These are phyloP conservation scores for Akanthomyces dipterigenus DNA, from an alignment of 2,329 filamentous ascomycete genomes.

Conservation along the genomic window DNA sequence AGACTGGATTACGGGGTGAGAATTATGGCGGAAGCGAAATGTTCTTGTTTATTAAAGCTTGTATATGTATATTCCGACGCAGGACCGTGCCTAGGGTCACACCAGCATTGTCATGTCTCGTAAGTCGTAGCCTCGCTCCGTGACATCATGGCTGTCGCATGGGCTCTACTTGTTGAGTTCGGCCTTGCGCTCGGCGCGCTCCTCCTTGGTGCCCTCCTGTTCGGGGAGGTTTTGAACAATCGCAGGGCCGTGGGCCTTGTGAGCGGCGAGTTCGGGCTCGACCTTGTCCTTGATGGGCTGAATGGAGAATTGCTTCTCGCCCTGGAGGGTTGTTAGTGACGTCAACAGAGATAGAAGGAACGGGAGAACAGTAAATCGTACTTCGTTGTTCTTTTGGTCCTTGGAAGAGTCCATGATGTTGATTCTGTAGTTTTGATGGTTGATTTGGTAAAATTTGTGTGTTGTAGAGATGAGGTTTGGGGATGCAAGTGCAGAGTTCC, in stretches of 20 bases:
- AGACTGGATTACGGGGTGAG: neutral
- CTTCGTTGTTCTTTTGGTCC: constrained; percentile 26
- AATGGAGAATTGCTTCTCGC: constrained; percentile 39
- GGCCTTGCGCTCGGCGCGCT: constrained; percentile 57
- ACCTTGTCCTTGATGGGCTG: constrained; percentile 38
- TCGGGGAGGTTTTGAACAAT: constrained; percentile 46
- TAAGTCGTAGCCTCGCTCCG: neutral
- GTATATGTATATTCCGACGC: neutral
- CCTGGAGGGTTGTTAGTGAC: constrained; percentile 19
- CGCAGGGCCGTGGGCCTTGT: constrained; percentile 51
- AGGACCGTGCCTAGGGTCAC: neutral
- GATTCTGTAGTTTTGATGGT: neutral
- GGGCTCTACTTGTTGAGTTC: constrained; percentile 53
- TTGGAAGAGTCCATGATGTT: constrained; percentile 23
- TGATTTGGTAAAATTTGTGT: neutral
- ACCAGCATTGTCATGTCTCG: neutral
- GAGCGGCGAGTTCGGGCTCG: constrained; percentile 43
- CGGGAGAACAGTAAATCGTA: constrained; percentile 14
- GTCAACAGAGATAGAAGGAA: neutral
- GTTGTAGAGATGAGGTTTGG: neutral
- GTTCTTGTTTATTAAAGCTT: neutral
- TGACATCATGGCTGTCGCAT: constrained; percentile 20
- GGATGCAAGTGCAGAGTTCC: neutral
- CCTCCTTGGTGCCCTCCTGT: constrained; percentile 59
- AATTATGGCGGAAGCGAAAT: neutral